Evolutionary conservation across 306 rosid genomes (phyloP).

Genomic region (Castanospermum australe): DNA sequence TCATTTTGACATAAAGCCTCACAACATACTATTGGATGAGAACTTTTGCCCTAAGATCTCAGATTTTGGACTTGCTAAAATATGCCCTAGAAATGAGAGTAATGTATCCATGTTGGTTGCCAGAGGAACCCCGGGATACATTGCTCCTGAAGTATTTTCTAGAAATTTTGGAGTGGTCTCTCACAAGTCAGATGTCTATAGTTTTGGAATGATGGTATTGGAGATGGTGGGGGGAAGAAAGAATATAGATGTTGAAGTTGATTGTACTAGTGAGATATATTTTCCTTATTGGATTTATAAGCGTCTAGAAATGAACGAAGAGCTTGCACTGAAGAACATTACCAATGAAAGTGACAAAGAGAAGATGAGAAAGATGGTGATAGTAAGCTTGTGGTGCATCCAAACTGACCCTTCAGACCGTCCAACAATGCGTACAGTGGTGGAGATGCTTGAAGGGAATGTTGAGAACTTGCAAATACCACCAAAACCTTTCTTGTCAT

Average conservation of each 20-base stretch:
- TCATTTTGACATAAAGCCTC: slow-evolving; percentile 38
- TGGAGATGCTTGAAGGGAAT: slow-evolving; percentile 43
- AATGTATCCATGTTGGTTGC: slow-evolving; percentile 20
- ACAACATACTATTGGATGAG: slow-evolving; percentile 24
- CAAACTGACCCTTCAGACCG: slow-evolving; percentile 21
- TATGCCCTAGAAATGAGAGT: slow-evolving; percentile 29
- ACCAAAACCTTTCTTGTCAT: slow-evolving; percentile 38
- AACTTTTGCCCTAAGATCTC: slow-evolving; percentile 27
- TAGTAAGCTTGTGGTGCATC: slow-evolving; percentile 42
- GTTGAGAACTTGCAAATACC: slow-evolving; percentile 18
- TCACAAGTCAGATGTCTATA: slow-evolving; percentile 42
- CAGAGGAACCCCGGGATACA: slow-evolving; percentile 40
- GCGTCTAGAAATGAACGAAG: slow-evolving; percentile 14
- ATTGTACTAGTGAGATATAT: slow-evolving; percentile 30
- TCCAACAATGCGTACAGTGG: slow-evolving; percentile 26
- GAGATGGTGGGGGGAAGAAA: slow-evolving; percentile 44
- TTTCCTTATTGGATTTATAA: slow-evolving; percentile 42
- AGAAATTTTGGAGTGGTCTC: slow-evolving; percentile 41
- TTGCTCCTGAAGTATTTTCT: slow-evolving; percentile 34
- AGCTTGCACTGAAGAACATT: not conserved
- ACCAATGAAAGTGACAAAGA: not conserved
- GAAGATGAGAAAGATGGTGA: slow-evolving; percentile 21
- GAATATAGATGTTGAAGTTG: slow-evolving; percentile 5
- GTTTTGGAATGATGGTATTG: slow-evolving; percentile 44
- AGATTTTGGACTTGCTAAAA: slow-evolving; percentile 45